These are phyloP conservation scores for Nidula microcarpa DNA, from an alignment of 768 basidiomycete genomes.

Conservation along the genomic window DNA sequence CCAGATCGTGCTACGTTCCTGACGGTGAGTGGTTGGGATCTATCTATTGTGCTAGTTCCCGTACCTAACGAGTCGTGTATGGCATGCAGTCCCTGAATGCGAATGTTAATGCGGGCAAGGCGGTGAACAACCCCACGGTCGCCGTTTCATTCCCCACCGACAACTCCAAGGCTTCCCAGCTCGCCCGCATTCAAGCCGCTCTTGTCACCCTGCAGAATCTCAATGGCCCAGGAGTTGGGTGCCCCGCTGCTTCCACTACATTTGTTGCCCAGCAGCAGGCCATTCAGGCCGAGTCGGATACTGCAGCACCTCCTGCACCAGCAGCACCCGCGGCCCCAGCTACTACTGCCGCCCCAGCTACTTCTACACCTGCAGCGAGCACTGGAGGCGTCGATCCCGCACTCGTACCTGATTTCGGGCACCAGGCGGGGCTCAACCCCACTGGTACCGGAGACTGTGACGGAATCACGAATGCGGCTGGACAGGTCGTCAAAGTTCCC, in stretches of 20 bases:
- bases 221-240: constrained; percentile 62
- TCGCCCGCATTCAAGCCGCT: constrained; percentile 56
- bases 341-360: constrained; percentile 6
- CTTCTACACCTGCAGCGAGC: too few relatives aligned
- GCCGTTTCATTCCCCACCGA: constrained; percentile 62
- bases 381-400: constrained; percentile 43
- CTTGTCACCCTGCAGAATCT: constrained; percentile 74
- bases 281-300: constrained; percentile 17
- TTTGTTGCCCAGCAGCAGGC: constrained; percentile 41
- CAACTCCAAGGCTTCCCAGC: constrained; percentile 44
- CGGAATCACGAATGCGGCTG: constrained; percentile 50
- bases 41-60: not conserved
- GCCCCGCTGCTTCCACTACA: constrained; percentile 64
- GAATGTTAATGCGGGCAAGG: constrained; percentile 60
- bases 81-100: constrained; percentile 34
- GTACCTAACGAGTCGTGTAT: not conserved
- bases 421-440: constrained; percentile 54
- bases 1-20: constrained; percentile 53
- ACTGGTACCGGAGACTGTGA: constrained; percentile 73
- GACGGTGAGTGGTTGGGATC: constrained; percentile 26
- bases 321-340: constrained; percentile 17
- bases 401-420: constrained; percentile 59
- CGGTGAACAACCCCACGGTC: constrained; percentile 62
- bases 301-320: constrained; percentile 9
- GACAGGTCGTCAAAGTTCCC: constrained; percentile 58